Evolutionary conservation across 2,329 filamentous ascomycete species (phyloP).

Genomic region (Thermothelomyces thermophilus): DNA sequence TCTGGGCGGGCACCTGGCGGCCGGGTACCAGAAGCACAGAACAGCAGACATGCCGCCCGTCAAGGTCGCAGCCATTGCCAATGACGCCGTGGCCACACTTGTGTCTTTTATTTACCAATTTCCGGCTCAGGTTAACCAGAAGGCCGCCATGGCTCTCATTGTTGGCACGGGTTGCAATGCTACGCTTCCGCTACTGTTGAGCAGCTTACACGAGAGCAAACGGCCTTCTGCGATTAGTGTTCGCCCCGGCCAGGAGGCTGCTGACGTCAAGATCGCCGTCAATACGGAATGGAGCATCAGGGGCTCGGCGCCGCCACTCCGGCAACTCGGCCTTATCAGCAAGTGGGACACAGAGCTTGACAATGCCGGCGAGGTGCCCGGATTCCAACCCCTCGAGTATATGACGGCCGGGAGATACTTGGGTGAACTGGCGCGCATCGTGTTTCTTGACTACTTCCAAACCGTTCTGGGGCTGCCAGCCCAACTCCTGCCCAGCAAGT

Average conservation of each 20-base stretch:
- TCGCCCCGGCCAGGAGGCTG: slow-evolving; percentile 39
- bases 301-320: slow-evolving; percentile 62
- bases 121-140: slow-evolving; percentile 52
- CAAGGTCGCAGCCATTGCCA: slow-evolving; percentile 68
- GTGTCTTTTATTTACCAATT: slow-evolving; percentile 70
- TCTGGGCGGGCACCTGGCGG: slow-evolving; percentile 51
- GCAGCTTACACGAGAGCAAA: slow-evolving; percentile 58
- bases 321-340: slow-evolving; percentile 57
- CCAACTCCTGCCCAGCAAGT: slow-evolving; percentile 43
- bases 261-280: slow-evolving; percentile 62
- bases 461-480: slow-evolving; percentile 34
- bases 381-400: slow-evolving; percentile 78
- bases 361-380: slow-evolving; percentile 58
- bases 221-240: slow-evolving; percentile 43
- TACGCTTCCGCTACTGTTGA: slow-evolving; percentile 64
- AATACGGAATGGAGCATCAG: slow-evolving; percentile 84
- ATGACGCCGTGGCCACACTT: slow-evolving; percentile 74
- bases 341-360: slow-evolving; percentile 66
- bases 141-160: slow-evolving; percentile 72
- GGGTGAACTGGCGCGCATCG: slow-evolving; percentile 66
- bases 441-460: slow-evolving; percentile 59
- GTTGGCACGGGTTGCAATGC: slow-evolving; percentile 78
- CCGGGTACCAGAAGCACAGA: slow-evolving; percentile 51
- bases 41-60: slow-evolving; percentile 52
- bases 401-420: slow-evolving; percentile 76